Base-by-base conservation (phyloP, 306 rosid species). In the Dryas octopetala region DNA sequence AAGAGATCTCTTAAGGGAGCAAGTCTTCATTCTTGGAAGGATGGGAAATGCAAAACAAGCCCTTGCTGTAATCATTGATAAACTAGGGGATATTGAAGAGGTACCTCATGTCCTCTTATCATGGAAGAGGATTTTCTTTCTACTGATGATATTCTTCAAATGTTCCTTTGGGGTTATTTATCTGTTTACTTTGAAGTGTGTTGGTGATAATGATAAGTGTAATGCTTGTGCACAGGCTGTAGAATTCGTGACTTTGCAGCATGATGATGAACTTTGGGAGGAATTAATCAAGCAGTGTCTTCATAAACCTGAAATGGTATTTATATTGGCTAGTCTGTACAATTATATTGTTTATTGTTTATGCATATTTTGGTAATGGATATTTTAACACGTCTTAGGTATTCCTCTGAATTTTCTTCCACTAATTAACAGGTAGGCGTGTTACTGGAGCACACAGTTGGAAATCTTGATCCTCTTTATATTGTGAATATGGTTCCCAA, bases 31-130 rank as follows among this genome's bases (percentile, higher is more conserved):
- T 86, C 89, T 95, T 77, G 97, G 99, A 82, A 88, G 99, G 78
- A 95, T 95, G 97, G 99, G 99, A 75, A 95, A 95, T 78, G 68
- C 97, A 2, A 95, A 89, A 76, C 87, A 90, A 86, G 99, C 97
- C 64, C 90, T 95, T 51, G 83, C 93, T 48, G 81, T 95, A 71
- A 90, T 90, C 85, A 95, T 95, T 68, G 86, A 90, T 81, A 85
- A 90, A 47, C 80, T 95, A 77, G 97, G 97, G 71, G 97, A 95
- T 83, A 92, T 95, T 49, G 91, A 88, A 83, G 99, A 95, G 97
- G 99, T 92, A 89, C 58, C 60, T 67, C 63, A 16, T 73, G 15
- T 81, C 73, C 70, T 80, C 68, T 78, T 61, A 53, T 38, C 50
- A 51, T 62, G 66, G 48, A 83, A 79, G 26, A 59, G 50, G 76